Conservation (phyloP, 495 filamentous ascomycete genomes). For the Physcia stellaris region DNA sequence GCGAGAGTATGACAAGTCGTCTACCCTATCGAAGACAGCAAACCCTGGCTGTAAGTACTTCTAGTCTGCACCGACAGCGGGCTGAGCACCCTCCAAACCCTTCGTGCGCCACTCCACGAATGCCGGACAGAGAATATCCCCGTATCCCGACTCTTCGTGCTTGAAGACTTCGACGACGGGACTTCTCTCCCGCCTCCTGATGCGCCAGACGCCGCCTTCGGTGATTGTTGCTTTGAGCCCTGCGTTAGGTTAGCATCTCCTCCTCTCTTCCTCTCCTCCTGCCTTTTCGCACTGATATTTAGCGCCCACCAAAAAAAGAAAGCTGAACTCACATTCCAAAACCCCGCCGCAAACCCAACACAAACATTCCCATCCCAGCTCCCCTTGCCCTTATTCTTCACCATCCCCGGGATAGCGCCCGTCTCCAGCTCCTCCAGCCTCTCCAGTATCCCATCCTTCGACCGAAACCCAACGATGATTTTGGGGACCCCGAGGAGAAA, state of each 20-base stretch:
- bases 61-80: no score
- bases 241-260: conserved; percentile 15
- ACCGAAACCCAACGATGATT: conserved; percentile 82
- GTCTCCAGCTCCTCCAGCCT: conserved; percentile 68
- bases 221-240: conserved; percentile 52
- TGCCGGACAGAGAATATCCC: conserved; percentile 58
- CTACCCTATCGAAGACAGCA: no score
- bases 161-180: conserved; percentile 55
- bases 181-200: conserved; percentile 44
- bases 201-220: conserved; percentile 69
- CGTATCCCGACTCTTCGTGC: conserved; percentile 58
- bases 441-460: conserved; percentile 54
- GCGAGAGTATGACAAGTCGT: no score
- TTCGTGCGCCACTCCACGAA: conserved; percentile 59
- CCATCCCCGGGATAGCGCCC: conserved; percentile 54
- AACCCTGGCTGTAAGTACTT: no score
- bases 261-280: neutral
- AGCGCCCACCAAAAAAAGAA: neutral
- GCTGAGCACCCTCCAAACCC: no score
- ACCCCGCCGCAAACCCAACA: conserved; percentile 69
- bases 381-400: conserved; percentile 45
- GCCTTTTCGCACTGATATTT: conserved; percentile 1
- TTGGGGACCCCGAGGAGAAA: conserved; percentile 82
- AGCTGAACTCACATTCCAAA: conserved; percentile 52
- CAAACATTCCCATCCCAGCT: conserved; percentile 84